These are phyloP conservation scores for Fraxinus quadrangulata DNA, from an alignment of 257 asterid species.

Conservation along the genomic window DNA sequence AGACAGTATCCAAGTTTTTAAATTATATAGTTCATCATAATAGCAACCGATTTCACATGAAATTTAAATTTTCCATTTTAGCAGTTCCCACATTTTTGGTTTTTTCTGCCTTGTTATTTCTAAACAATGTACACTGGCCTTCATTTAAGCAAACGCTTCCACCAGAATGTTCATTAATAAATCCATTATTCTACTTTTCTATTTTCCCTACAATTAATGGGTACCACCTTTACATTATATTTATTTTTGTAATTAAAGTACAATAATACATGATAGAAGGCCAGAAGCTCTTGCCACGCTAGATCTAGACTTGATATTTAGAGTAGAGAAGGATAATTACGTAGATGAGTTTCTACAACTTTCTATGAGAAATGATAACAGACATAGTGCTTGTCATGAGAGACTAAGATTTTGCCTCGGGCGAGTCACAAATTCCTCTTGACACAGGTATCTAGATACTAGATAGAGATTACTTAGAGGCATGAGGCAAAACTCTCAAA, in stretches of 20 bases:
- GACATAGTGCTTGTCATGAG: neutral
- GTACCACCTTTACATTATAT: neutral
- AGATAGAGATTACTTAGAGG: no score
- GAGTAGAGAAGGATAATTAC: neutral
- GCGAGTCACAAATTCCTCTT: no score
- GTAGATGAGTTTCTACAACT: neutral
- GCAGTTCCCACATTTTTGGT: neutral
- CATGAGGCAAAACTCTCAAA: no score
- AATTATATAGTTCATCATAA: neutral
- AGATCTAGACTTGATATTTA: neutral
- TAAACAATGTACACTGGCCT: neutral
- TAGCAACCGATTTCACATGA: neutral
- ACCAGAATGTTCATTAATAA: neutral
- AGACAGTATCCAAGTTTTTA: neutral
- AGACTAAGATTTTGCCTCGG: no score
- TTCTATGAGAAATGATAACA: neutral
- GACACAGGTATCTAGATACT: no score
- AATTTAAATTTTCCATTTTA: conserved; percentile 12
- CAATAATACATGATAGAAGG: neutral
- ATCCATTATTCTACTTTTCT: neutral
- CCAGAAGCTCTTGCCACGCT: neutral
- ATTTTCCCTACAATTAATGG: neutral
- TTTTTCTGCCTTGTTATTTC: neutral
- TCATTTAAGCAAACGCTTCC: neutral
- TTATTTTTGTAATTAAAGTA: neutral